phyloP scores from a whole-genome alignment of 352 stramenopile genomes.

The Phytopythium montanum region DNA sequence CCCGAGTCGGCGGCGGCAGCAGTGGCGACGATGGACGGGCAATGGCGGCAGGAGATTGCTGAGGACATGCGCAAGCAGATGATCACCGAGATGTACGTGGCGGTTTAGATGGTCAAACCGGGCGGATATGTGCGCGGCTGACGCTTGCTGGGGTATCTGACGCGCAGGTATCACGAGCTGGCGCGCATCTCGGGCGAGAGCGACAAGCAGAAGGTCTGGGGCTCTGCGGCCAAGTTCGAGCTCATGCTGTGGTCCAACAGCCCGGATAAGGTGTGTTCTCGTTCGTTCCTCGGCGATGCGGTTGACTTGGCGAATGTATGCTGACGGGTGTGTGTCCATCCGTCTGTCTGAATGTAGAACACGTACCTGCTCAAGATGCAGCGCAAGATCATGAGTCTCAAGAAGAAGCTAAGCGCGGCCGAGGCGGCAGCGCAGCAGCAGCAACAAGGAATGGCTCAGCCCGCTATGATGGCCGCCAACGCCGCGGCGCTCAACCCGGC shows the following conservation, averaged over 20 bases:
- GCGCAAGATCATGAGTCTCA: constrained; percentile 77
- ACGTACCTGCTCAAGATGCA: constrained; percentile 85
- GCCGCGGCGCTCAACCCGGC: constrained; percentile 9
- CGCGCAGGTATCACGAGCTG: constrained; percentile 74
- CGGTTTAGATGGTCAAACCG: background rate
- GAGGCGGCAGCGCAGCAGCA: constrained; percentile 20
- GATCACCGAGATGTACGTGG: constrained; percentile 85
- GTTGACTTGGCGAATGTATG: too few relatives aligned
- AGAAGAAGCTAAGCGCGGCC: constrained; percentile 55
- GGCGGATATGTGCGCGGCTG: background rate
- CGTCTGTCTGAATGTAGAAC: constrained; percentile 29
- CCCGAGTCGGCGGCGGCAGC: constrained; percentile 5
- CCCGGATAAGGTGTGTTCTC: constrained; percentile 45
- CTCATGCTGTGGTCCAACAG: constrained; percentile 84
- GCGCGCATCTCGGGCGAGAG: constrained; percentile 77
- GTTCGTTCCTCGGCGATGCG: too few relatives aligned
- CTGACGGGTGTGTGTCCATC: background rate
- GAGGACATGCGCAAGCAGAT: constrained; percentile 84
- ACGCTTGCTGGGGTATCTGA: background rate
- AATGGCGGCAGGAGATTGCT: constrained; percentile 76
- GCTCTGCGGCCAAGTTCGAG: constrained; percentile 84
- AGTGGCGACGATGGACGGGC: constrained; percentile 41
- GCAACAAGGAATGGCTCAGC: constrained; percentile 8
- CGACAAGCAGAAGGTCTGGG: constrained; percentile 85
- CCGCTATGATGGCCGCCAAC: constrained; percentile 21